Conservation (phyloP, 1,139 yeast species). For the Kodamaea ohmeri region DNA sequence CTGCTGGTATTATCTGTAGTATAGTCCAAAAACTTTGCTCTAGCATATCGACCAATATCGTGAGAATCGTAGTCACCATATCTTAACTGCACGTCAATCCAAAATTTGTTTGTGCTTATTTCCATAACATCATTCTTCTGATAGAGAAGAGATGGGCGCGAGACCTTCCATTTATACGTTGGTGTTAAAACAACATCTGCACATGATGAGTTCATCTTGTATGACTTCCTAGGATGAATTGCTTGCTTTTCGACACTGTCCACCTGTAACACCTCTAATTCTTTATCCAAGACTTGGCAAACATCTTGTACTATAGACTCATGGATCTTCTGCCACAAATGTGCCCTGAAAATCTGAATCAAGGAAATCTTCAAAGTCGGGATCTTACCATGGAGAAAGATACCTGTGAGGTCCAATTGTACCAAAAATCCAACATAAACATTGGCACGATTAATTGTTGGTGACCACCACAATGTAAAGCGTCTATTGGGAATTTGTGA, state of each 20-base stretch:
- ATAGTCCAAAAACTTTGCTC: constrained; percentile 91
- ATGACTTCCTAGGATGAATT: constrained; percentile 95
- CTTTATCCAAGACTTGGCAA: constrained; percentile 88
- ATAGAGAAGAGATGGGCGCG: constrained; percentile 76
- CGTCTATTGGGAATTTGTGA: constrained; percentile 98
- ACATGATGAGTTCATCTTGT: constrained; percentile 92
- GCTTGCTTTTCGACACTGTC: constrained; percentile 88
- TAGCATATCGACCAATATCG: constrained; percentile 88
- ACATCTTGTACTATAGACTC: constrained; percentile 92
- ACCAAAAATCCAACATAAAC: constrained; percentile 97
- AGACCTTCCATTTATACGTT: constrained; percentile 79
- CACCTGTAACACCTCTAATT: constrained; percentile 76
- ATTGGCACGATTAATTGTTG: constrained; percentile 95
- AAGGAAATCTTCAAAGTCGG: constrained; percentile 94
- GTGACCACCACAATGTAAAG: constrained; percentile 99
- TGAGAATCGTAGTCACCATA: constrained; percentile 98
- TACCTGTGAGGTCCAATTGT: constrained; percentile 94
- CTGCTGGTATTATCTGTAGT: constrained; percentile 82
- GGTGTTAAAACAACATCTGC: constrained; percentile 86
- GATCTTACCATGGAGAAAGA: constrained; percentile 94
- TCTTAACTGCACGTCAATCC: constrained; percentile 94
- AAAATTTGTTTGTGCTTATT: constrained; percentile 67
- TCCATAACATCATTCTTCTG: constrained; percentile 54
- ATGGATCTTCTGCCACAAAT: constrained; percentile 98
- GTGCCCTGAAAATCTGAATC: constrained; percentile 96